These are phyloP conservation scores for Eutrema japonicum DNA, from an alignment of 345 rosid species.

Conservation along the genomic window DNA sequence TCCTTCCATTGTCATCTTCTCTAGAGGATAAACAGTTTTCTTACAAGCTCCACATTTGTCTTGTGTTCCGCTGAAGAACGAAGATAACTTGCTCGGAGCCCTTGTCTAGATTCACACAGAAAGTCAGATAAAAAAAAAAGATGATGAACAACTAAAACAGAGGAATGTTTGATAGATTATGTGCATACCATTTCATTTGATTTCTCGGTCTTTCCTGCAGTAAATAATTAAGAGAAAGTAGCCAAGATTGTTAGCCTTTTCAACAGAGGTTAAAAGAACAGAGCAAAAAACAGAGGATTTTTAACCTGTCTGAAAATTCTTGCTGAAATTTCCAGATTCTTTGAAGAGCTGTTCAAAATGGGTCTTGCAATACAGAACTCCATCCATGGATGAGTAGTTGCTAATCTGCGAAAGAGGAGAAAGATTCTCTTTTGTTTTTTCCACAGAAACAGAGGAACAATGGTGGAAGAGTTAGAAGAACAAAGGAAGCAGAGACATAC, in stretches of 20 bases:
- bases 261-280: not conserved
- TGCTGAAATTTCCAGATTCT: constrained; percentile 97
- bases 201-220: constrained; percentile 57
- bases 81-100: constrained; percentile 77
- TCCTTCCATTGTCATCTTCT: constrained; percentile 84
- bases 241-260: constrained; percentile 16
- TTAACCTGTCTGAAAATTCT: constrained; percentile 78
- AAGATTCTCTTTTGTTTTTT: not conserved
- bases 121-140: not conserved
- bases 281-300: not conserved
- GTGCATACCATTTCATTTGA: constrained; percentile 57
- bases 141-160: not conserved
- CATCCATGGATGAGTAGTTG: constrained; percentile 98
- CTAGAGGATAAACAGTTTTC: constrained; percentile 91
- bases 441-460: constrained; percentile 25
- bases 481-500: constrained; percentile 38
- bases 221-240: not conserved
- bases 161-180: constrained; percentile 5
- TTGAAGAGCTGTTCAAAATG: constrained; percentile 96
- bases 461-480: constrained; percentile 22
- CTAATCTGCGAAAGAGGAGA: constrained; percentile 59
- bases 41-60: constrained; percentile 88
- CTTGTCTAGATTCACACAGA: constrained; percentile 49
- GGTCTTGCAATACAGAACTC: constrained; percentile 86
- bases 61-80: constrained; percentile 85